phyloP scores from a whole-genome alignment of 2,329 filamentous ascomycete genomes.

The Neonectria hederae region DNA sequence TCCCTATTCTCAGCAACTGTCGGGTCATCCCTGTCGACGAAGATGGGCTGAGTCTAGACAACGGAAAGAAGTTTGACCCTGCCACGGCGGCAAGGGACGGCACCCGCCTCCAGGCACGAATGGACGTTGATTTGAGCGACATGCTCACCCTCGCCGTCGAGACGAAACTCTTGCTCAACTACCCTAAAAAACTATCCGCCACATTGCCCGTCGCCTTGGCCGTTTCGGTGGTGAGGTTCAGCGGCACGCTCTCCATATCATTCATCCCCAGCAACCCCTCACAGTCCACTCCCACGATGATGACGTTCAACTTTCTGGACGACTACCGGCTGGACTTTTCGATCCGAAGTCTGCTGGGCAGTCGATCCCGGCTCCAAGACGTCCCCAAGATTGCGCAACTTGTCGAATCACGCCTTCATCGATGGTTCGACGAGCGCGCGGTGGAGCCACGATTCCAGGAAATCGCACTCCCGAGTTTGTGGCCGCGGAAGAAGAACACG shows the following conservation, averaged over 20 bases:
- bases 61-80: constrained; percentile 61
- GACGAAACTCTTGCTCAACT: constrained; percentile 93
- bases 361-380: constrained; percentile 81
- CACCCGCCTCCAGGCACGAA: constrained; percentile 85
- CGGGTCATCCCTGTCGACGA: constrained; percentile 92
- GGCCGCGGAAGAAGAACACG: constrained; percentile 87
- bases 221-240: constrained; percentile 93
- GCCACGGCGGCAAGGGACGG: constrained; percentile 67
- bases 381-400: constrained; percentile 90
- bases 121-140: constrained; percentile 97
- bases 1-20: constrained; percentile 98
- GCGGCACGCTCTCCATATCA: constrained; percentile 90
- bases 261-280: constrained; percentile 82
- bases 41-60: constrained; percentile 70
- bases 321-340: constrained; percentile 88
- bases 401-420: constrained; percentile 80
- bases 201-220: constrained; percentile 91
- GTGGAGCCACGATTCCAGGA: constrained; percentile 90
- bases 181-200: constrained; percentile 87
- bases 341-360: constrained; percentile 81
- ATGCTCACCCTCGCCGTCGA: constrained; percentile 95
- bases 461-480: constrained; percentile 82
- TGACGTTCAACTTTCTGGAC: constrained; percentile 93
- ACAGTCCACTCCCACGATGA: constrained; percentile 80
- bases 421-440: constrained; percentile 88